Conservation (phyloP, 1,284 basidiomycete species). For the Marasmius sp. region DNA sequence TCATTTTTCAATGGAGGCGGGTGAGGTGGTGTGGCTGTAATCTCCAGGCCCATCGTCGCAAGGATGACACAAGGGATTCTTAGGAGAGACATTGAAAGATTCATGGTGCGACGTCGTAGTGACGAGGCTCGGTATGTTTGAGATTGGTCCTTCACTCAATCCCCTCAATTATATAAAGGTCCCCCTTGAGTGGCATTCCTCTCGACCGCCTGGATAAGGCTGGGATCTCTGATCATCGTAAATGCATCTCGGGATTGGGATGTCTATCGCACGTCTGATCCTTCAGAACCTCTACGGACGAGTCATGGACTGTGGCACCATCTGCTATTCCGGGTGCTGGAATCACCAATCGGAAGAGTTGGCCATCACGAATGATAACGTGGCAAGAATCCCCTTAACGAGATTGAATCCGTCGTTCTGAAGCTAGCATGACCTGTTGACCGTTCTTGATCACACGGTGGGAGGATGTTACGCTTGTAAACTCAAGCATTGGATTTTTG, state of each 20-base stretch:
- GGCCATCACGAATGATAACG: neutral
- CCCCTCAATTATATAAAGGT: neutral
- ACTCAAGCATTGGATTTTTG: neutral
- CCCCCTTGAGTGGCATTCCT: neutral
- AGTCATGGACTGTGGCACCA: neutral
- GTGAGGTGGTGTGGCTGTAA: constrained; percentile 38
- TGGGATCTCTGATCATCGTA: neutral
- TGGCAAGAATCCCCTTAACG: neutral
- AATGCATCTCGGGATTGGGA: neutral
- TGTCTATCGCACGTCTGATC: neutral
- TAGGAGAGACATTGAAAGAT: constrained; percentile 22
- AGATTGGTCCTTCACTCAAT: neutral
- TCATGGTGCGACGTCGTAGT: neutral
- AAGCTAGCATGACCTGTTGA: neutral
- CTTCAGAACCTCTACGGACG: neutral
- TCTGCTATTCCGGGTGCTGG: neutral
- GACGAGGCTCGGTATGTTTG: constrained; percentile 1
- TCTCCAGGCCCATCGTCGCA: constrained; percentile 35
- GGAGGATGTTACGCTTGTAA: neutral
- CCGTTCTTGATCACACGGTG: neutral
- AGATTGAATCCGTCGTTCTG: constrained; percentile 1
- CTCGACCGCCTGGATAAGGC: neutral
- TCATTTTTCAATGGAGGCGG: constrained; percentile 36
- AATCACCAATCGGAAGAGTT: neutral
- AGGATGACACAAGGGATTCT: constrained; percentile 38